phyloP scores from a whole-genome alignment of 148 eudicot species.

The Camellia sinensis region DNA sequence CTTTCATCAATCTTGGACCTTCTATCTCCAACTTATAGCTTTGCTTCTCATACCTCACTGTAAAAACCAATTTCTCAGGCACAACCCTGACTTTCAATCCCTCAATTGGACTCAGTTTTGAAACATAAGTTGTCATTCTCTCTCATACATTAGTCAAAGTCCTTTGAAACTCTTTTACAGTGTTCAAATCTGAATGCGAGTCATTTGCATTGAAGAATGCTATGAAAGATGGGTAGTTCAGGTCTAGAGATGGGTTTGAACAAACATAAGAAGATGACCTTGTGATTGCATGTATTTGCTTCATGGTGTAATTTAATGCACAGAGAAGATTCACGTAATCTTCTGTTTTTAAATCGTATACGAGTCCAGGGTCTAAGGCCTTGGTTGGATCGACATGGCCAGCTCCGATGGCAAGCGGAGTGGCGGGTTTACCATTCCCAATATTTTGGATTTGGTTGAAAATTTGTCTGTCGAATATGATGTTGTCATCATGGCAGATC shows the following conservation, averaged over 20 bases:
- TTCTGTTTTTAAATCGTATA: conserved; percentile 20
- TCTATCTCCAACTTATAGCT: conserved; percentile 32
- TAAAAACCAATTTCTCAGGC: conserved; percentile 33
- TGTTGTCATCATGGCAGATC: conserved; percentile 46
- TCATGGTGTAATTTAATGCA: conserved; percentile 23
- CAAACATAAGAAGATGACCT: conserved; percentile 22
- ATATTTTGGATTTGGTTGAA: conserved; percentile 25
- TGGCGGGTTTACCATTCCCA: conserved; percentile 22
- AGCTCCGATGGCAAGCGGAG: conserved; percentile 31
- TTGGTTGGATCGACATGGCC: conserved; percentile 39
- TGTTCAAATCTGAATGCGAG: not conserved
- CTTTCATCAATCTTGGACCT: conserved; percentile 19
- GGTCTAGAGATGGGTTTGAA: conserved; percentile 23
- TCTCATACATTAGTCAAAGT: conserved; percentile 38
- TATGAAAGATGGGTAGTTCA: conserved; percentile 40
- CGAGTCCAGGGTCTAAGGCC: conserved; percentile 35
- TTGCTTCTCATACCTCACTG: conserved; percentile 32
- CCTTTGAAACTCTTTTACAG: conserved; percentile 16
- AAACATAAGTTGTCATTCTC: conserved; percentile 23
- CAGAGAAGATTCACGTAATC: conserved; percentile 33
- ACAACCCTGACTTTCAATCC: conserved; percentile 23
- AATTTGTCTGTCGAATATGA: conserved; percentile 23
- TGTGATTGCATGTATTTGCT: conserved; percentile 26
- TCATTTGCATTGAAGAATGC: conserved; percentile 13
- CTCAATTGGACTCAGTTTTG: conserved; percentile 13